These are phyloP conservation scores for Auriscalpium vulgare DNA, from an alignment of 768 basidiomycete genomes.

Conservation along the genomic window DNA sequence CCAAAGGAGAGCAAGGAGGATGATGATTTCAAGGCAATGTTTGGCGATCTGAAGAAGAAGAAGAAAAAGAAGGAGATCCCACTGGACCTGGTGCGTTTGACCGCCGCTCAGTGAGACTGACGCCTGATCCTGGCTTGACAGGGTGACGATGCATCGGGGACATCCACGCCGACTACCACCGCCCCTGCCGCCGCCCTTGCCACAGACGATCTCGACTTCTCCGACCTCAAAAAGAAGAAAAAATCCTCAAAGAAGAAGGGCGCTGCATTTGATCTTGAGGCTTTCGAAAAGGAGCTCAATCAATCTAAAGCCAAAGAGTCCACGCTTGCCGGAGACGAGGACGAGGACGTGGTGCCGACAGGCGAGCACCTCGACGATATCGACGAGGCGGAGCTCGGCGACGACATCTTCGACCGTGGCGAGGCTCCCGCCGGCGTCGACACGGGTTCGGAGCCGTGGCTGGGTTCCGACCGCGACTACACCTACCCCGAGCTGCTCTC, in stretches of 20 bases:
- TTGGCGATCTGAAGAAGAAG: conserved; percentile 85
- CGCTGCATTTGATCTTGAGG: conserved; percentile 80
- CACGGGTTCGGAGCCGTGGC: conserved; percentile 80
- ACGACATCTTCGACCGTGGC: conserved; percentile 69
- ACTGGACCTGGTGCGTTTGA: conserved; percentile 58
- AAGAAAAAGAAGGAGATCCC: conserved; percentile 90
- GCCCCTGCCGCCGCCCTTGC: conserved; percentile 18
- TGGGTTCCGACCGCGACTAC: conserved; percentile 89
- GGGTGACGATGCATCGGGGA: conserved; percentile 58
- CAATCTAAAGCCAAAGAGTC: conserved; percentile 56
- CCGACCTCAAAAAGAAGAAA: conserved; percentile 96
- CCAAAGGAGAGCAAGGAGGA: conserved; percentile 49
- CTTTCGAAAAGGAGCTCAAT: conserved; percentile 88
- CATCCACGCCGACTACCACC: conserved; percentile 46
- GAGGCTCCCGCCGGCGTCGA: conserved; percentile 50
- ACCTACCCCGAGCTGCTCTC: conserved; percentile 94
- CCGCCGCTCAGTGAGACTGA: neutral
- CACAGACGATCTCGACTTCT: conserved; percentile 83
- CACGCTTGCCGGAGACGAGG: conserved; percentile 46
- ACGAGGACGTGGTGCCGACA: conserved; percentile 47
- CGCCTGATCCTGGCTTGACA: conserved; percentile 18
- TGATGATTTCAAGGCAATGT: conserved; percentile 77
- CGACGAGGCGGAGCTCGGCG: conserved; percentile 82
- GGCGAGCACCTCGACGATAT: conserved; percentile 59
- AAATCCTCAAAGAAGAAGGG: conserved; percentile 77